Conservation (phyloP, 768 basidiomycete genomes). For the Suillus weaverae region DNA sequence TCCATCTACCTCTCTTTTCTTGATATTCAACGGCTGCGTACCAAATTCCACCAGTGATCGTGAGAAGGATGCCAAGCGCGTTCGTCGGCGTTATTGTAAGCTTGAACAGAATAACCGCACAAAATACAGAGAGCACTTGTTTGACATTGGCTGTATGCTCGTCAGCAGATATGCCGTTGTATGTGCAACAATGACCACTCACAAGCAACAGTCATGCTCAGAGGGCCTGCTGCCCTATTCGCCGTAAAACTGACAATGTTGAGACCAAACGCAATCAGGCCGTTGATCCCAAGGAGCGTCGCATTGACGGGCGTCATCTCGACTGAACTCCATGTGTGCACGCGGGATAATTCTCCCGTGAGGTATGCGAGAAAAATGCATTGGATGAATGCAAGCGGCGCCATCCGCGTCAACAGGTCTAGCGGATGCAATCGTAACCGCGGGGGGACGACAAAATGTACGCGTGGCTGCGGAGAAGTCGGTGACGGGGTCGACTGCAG, state of each 20-base stretch:
- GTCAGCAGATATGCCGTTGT: slow-evolving; percentile 7
- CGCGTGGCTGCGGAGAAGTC: slow-evolving; percentile 17
- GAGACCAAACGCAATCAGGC: slow-evolving; percentile 84
- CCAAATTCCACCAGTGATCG: slow-evolving; percentile 83
- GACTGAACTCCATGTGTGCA: slow-evolving; percentile 47
- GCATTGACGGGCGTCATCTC: slow-evolving; percentile 43
- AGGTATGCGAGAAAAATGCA: slow-evolving; percentile 75
- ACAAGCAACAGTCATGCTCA: slow-evolving; percentile 93
- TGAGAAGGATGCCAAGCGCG: slow-evolving; percentile 78
- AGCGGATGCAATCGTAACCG: slow-evolving; percentile 65
- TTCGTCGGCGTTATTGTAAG: slow-evolving; percentile 80
- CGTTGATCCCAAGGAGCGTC: slow-evolving; percentile 70
- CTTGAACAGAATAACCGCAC: slow-evolving; percentile 82
- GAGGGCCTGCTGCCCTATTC: slow-evolving; percentile 87
- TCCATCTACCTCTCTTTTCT: slow-evolving; percentile 39
- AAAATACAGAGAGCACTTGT: slow-evolving; percentile 86
- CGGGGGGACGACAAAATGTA: slow-evolving; percentile 29
- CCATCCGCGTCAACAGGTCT: slow-evolving; percentile 86
- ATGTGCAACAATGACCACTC: slow-evolving; percentile 23
- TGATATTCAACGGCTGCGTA: slow-evolving; percentile 68
- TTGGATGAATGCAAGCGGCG: slow-evolving; percentile 88
- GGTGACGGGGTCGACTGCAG: slow-evolving; percentile 50
- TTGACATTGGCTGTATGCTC: slow-evolving; percentile 76
- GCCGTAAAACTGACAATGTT: slow-evolving; percentile 95
- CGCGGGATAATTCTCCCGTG: slow-evolving; percentile 76